Evolutionary conservation across 495 filamentous ascomycete genomes (phyloP), one percentile per base, ranked within the genome.

Genomic region (Margaritispora aquatica): DNA sequence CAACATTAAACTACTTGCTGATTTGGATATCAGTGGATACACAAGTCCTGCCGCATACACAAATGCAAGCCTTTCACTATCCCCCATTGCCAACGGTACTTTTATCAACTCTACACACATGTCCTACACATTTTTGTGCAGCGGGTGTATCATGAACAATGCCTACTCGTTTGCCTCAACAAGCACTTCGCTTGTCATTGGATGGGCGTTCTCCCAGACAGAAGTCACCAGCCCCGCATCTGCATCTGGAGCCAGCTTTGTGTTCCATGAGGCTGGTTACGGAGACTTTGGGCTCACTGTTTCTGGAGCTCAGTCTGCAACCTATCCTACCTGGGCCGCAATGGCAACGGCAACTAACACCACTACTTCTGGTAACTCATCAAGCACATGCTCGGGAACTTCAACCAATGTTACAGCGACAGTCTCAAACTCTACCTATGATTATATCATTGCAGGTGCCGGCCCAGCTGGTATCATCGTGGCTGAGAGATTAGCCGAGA

Each of bases 361-460:
- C 0, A 70, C 75, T 29, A 75, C 76, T 55, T 74, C 72, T 26
- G 58, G 58, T 5, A 44, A 44, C 17, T 41, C 29, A 9, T 53
- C 70, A 9, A 65, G 68, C 20, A 77, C 77, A n/a, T 71, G 67
- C 15, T 70, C 77, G 1, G 69, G 78, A 0, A 71, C 71, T 41
- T 76, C 73, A 50, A 75, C 71, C 19, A 64, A 65, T 19, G 70
- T 44, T 20, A 59, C 59, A 13, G 60, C 59, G 13, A 66, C 60
- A n/a, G 61, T 59, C 20, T 59, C 60, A 20, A 53, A 65, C 60
- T 49, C 60, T 5, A 66, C 75, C 1, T 88, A 80, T 58, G 86
- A 89, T 68, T 89, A 88, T 70, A 81, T 87, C 59, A 74, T 88
- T 44, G 78, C 86, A 53, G 85, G 85, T 22, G 80, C 71, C 54